Evolutionary conservation across 345 rosid genomes (phyloP).

Genomic region (Linum tenue): DNA sequence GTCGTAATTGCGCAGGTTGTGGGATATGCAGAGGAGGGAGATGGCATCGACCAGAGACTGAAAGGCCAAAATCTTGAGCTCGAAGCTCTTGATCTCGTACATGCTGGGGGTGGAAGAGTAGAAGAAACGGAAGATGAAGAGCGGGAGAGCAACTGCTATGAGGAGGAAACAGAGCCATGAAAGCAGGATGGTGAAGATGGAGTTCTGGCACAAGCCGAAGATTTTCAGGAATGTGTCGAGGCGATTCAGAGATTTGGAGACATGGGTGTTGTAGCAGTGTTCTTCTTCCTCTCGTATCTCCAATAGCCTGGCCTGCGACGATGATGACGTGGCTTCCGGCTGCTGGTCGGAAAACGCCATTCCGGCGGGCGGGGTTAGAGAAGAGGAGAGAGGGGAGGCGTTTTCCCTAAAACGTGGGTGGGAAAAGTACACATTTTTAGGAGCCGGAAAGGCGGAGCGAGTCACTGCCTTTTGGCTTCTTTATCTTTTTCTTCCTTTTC

Average conservation of each 20-base stretch:
- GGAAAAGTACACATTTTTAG: too few species aligned
- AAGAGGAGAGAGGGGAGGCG: background rate
- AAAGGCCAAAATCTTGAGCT: conserved; percentile 23
- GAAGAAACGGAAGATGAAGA: conserved; percentile 8
- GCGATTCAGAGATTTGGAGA: conserved; percentile 21
- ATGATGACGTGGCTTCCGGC: background rate
- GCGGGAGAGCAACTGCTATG: conserved; percentile 29
- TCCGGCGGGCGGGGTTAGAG: background rate
- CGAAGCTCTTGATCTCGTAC: conserved; percentile 20
- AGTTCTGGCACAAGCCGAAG: conserved; percentile 31
- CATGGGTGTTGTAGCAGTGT: conserved; percentile 6
- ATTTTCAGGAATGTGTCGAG: conserved; percentile 23
- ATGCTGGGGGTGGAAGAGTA: conserved; percentile 12
- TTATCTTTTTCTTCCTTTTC: too few species aligned
- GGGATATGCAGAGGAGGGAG: conserved; percentile 28
- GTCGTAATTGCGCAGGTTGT: conserved; percentile 30
- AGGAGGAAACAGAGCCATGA: conserved; percentile 32
- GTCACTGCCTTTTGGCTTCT: too few species aligned
- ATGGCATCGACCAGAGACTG: conserved; percentile 26
- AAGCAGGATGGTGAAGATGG: conserved; percentile 14
- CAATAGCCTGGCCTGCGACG: background rate
- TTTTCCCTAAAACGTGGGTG: background rate
- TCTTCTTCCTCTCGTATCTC: background rate
- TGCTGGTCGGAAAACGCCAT: background rate
- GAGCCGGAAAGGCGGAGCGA: too few species aligned